These are phyloP conservation scores for Lignosus rhinocerotis DNA, from an alignment of 1,284 basidiomycete species.

Conservation along the genomic window DNA sequence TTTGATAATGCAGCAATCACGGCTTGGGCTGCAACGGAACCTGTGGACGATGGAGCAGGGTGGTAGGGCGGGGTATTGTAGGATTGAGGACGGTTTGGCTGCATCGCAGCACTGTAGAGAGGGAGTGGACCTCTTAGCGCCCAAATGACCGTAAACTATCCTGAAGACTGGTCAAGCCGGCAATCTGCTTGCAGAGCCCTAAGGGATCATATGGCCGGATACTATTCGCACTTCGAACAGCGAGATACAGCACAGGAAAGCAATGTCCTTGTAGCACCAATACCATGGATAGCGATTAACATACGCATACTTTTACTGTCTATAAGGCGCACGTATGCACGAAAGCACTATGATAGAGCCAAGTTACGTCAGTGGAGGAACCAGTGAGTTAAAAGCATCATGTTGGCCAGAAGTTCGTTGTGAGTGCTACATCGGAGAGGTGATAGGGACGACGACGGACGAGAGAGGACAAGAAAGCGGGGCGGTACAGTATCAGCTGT, in stretches of 20 bases:
- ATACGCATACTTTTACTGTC: conserved; percentile 35
- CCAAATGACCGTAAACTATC: background rate
- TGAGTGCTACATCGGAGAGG: conserved; percentile 19
- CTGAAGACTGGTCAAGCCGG: background rate
- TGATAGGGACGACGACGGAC: conserved; percentile 19
- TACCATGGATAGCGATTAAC: conserved; percentile 28
- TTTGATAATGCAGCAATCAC: conserved; percentile 39
- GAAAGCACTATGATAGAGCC: conserved; percentile 34
- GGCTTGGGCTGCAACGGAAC: conserved; percentile 26
- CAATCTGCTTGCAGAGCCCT: background rate
- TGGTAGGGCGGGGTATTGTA: background rate
- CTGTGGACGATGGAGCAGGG: background rate
- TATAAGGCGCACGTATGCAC: conserved; percentile 35
- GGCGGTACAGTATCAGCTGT: conserved; percentile 17
- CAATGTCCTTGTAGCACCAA: conserved; percentile 23
- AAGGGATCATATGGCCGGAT: background rate
- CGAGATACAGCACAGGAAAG: conserved; percentile 13
- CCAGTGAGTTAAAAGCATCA: conserved; percentile 26
- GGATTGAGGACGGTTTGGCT: conserved; percentile 14
- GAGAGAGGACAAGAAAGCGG: conserved; percentile 19
- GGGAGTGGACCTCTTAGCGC: conserved; percentile 2
- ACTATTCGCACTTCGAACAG: background rate
- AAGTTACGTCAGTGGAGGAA: conserved; percentile 19
- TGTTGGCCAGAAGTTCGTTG: conserved; percentile 21
- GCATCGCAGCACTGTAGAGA: conserved; percentile 8